phyloP scores from a whole-genome alignment of 257 asterid genomes.

The Solanum pennellii region DNA sequence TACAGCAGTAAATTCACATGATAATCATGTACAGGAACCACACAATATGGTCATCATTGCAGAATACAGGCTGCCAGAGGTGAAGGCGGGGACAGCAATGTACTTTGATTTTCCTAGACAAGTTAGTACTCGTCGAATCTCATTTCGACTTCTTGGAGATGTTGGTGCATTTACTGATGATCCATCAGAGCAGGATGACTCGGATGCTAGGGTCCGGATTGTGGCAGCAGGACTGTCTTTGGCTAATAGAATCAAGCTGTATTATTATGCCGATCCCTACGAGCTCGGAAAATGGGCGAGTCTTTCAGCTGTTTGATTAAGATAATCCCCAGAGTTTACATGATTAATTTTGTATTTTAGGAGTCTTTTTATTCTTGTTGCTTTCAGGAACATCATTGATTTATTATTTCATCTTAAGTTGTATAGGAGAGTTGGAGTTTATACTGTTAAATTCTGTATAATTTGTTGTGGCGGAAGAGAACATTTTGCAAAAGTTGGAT shows the following conservation, averaged over 20 bases:
- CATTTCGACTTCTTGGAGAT: constrained; percentile 82
- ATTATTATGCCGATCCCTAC: constrained; percentile 79
- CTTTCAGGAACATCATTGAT: neutral
- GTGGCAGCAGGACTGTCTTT: constrained; percentile 73
- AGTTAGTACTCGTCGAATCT: constrained; percentile 50
- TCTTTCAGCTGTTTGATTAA: constrained; percentile 63
- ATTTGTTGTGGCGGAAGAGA: neutral
- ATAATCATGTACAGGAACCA: constrained; percentile 42
- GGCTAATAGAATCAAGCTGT: constrained; percentile 67
- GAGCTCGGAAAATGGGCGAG: constrained; percentile 97
- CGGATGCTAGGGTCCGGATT: constrained; percentile 38
- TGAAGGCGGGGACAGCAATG: constrained; percentile 73
- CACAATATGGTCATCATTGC: constrained; percentile 63
- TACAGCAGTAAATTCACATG: neutral
- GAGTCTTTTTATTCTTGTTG: neutral
- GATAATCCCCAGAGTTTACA: neutral
- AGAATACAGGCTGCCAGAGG: constrained; percentile 88
- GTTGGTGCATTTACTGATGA: constrained; percentile 73
- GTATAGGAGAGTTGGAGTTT: neutral
- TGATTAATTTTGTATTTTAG: neutral
- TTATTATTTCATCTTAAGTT: neutral
- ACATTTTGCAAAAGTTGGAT: neutral
- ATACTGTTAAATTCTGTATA: neutral
- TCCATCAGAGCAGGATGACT: constrained; percentile 70
- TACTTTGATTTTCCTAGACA: constrained; percentile 91